Evolutionary conservation across 2,329 filamentous ascomycete genomes (phyloP), one percentile per base, ranked within the genome.

Genomic region (Sarocladium kiliense): DNA sequence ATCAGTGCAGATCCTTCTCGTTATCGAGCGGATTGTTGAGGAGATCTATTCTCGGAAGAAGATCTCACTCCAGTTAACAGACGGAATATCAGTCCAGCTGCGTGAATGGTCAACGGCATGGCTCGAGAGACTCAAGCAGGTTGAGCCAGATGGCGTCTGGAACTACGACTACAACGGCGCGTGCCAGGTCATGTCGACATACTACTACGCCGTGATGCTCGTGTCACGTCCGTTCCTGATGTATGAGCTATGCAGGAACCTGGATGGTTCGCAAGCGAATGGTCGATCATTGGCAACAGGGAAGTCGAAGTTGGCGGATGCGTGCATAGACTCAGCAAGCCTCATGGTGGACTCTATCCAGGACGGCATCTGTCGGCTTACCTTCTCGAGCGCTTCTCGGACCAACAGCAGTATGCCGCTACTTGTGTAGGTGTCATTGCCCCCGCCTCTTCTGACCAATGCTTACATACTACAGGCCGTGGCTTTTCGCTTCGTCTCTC

Each of bases 131-230:
- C 65, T 82, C 1, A 77, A 76, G 50, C 64, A 71, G 7, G 61
- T 77, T 5, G 62, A 67, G 27, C 62, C 18, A 2, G 42, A 61
- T 18, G 41, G n/a, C 0, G 49, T 63, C 3, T 56, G 63, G 3
- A 55, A 59, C 2, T 60, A 62, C 3, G 58, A 68, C 12, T 64
- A 65, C 0, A 71, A 72, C 7, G 79, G 78, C 1, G 77, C 78
- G 0, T 79, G 77, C 26, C 77, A 80, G 62, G 73, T 79, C 0
- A 62, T 82, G 7, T 71, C 75, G 0, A 76, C 77, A 1, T 82
- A 81, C 55, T 80, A 81, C 62, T 81, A 82, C 56, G 76, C 77
- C 1, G 79, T 81, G n/a, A 81, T 82, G 69, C 69, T 82, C 2
- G 77, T 81, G 0, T 78, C 79, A 0, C 68, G 79, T 1, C 79